Percentiles rank a stretch among this genome's conserved stretches.
phyloP scores from a whole-genome alignment of 495 filamentous ascomycete genomes.

The Aspergillus diversus region DNA sequence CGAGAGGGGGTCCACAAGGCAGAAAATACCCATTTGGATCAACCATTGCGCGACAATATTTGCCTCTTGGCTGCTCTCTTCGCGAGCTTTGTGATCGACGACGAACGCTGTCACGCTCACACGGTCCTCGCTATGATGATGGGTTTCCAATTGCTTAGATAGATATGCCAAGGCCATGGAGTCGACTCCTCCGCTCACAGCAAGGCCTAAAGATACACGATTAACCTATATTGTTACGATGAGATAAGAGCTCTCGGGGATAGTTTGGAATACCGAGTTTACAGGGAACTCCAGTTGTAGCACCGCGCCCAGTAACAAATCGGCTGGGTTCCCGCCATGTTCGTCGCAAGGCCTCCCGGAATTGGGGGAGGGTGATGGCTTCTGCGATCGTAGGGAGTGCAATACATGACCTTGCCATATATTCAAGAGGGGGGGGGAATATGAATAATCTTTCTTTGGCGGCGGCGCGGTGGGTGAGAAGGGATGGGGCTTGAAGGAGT shows the following conservation, averaged over 20 bases:
- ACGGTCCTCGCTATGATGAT: slow-evolving; percentile 19
- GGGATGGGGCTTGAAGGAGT: neutral
- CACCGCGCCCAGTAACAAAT: slow-evolving; percentile 23
- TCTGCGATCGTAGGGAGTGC: slow-evolving; percentile 11
- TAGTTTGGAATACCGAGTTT: slow-evolving; percentile 20
- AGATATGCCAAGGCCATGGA: slow-evolving; percentile 91
- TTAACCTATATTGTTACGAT: neutral
- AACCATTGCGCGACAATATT: slow-evolving; percentile 59
- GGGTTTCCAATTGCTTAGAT: slow-evolving; percentile 53
- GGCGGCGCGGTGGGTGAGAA: neutral
- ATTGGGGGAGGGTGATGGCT: slow-evolving; percentile 56
- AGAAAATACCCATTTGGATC: slow-evolving; percentile 38
- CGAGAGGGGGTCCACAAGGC: neutral
- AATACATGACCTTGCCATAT: slow-evolving; percentile 23
- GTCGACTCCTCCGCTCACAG: slow-evolving; percentile 91
- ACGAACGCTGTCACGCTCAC: slow-evolving; percentile 65
- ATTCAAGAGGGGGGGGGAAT: slow-evolving; percentile 21
- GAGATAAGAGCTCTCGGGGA: neutral
- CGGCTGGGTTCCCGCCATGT: slow-evolving; percentile 48
- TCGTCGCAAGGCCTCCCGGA: slow-evolving; percentile 53
- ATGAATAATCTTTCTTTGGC: neutral
- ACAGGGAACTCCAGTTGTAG: slow-evolving; percentile 18
- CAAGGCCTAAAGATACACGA: slow-evolving; percentile 60
- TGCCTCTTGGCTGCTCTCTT: slow-evolving; percentile 72
- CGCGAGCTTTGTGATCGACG: slow-evolving; percentile 76